Percentiles rank a stretch among this genome's conserved stretches.
Conservation (phyloP, 2,329 filamentous ascomycete genomes). For the Decorospora gaudefroyi region DNA sequence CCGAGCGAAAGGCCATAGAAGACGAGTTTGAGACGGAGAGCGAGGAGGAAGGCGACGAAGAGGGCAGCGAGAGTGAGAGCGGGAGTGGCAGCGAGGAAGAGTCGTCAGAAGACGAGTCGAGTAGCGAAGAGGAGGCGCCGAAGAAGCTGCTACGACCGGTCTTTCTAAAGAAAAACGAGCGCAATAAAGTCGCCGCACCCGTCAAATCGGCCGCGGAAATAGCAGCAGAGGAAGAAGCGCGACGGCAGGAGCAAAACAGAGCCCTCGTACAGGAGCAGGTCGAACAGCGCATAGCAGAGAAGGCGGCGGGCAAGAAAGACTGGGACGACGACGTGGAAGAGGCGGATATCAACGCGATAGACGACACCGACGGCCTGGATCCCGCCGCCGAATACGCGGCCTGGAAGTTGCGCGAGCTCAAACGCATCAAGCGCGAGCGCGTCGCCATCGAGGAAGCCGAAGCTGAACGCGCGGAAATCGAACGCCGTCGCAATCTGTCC, state of each 20-base stretch:
- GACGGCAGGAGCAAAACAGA: slow-evolving; percentile 72
- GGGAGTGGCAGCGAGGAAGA: slow-evolving; percentile 36
- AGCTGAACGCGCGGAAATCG: slow-evolving; percentile 83
- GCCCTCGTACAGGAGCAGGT: slow-evolving; percentile 87
- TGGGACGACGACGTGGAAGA: slow-evolving; percentile 75
- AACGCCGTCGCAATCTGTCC: slow-evolving; percentile 83
- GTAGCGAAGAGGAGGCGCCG: slow-evolving; percentile 62
- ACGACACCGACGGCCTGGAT: slow-evolving; percentile 86
- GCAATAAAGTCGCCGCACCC: slow-evolving; percentile 49
- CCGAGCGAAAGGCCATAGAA: slow-evolving; percentile 46
- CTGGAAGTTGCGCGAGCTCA: slow-evolving; percentile 91
- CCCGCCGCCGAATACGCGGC: slow-evolving; percentile 86
- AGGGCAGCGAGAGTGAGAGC: slow-evolving; percentile 22
- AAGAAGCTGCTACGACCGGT: slow-evolving; percentile 66
- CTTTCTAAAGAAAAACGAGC: slow-evolving; percentile 67
- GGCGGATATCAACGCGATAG: slow-evolving; percentile 74
- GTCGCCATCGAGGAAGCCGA: slow-evolving; percentile 83
- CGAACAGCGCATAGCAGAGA: slow-evolving; percentile 75
- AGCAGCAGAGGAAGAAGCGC: slow-evolving; percentile 57
- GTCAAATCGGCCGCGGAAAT: slow-evolving; percentile 48
- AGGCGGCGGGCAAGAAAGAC: slow-evolving; percentile 75
- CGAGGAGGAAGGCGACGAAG: slow-evolving; percentile 40
- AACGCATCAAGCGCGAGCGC: slow-evolving; percentile 83
- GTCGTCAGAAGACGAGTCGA: slow-evolving; percentile 57
- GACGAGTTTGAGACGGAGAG: slow-evolving; percentile 66